Evolutionary conservation across 257 asterid species (phyloP), one percentile per base, ranked within the genome.

Genomic region (Leptodermis oblonga): DNA sequence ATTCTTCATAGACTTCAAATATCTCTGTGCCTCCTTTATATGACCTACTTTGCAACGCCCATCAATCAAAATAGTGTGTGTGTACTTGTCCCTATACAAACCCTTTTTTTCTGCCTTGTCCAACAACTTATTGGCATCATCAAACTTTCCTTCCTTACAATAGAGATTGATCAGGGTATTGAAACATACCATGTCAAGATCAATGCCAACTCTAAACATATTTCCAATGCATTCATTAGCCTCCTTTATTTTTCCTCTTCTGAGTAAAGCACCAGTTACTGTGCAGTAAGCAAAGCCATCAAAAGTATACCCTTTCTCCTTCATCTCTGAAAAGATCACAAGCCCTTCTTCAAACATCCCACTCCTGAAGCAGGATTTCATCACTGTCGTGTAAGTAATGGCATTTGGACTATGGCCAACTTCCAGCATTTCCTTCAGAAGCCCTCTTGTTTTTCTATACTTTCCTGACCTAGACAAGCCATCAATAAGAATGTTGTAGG

Each of bases 281-380:
- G 97, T 86, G 82, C 96, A 90, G 78, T 84, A 87, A 25, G 91
- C 79, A 70, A 88, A 88, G 42, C 87, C 74, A 79, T 93, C 99
- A 72, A 86, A 85, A 9, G 89, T 82, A 73, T 87, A 93, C 62
- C 99, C 97, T 69, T 81, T 78, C 25, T 75, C 79, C 84, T 88
- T 90, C 99, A 93, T 90, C 85, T 90, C 95, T 26, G 41, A 51
- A 62, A 88, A 90, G 56, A 89, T 67, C 68, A 82, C 80, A 68
- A 90, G 70, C 53, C 96, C 99, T 75, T 86, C 86, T 23, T 75
- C 73, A 41, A 83, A 75, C 70, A 79, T 78, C 60, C 76, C 76
- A 65, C 78, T 58, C 70, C 74, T 86, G 70, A 90, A 93, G 80
- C 83, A 78, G 72, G 89, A 80, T 49, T 88, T 93, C 88, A 93